Evolutionary conservation across 1,284 basidiomycete species (phyloP), one percentile per base, ranked within the genome.

Genomic region (Tilletia caries): DNA sequence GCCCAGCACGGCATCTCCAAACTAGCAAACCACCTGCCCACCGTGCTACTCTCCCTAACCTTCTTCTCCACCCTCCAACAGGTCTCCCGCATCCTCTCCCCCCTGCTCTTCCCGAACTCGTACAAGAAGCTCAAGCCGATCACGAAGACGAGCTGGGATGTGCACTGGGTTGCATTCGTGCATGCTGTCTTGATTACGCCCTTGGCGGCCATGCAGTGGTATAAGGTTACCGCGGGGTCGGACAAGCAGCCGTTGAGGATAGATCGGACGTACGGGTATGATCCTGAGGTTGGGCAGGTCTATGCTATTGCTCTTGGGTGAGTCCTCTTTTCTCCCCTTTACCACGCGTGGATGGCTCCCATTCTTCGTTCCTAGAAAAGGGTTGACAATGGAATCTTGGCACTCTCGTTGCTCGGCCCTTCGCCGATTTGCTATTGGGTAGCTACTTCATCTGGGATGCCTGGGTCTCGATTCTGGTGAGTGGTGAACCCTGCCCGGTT

Each of bases 391-490:
- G n/a, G n/a, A n/a, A n/a, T n/a, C n/a, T n/a, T n/a, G n/a, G n/a
- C n/a, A n/a, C n/a, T n/a, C n/a, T n/a, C n/a, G n/a, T n/a, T n/a
- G n/a, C n/a, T n/a, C 48, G 48, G 12, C 44, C 27, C n/a, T 25
- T 12, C 37, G 13, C 18, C n/a, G 25, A 29, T 20, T 4, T 52
- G 32, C 18, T n/a, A 29, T 3, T 23, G 44, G 44, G 41, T n/a
- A n/a, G n/a, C n/a, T 83, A 81, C 75, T 77, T 77, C 68, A 73
- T 77, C 2, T 81, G 82, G 83, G 82, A 84, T 68, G 70, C 78
- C 12, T 71, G 80, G 69, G 74, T 84, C 37, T 83, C 82, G 18
- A 71, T 73, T 2, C 67, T 72, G 33, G 64, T 71, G 48, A 32
- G 68, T 52, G n/a, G n/a, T n/a, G n/a, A n/a, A n/a, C n/a, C n/a